phyloP scores from a whole-genome alignment of 768 basidiomycete species.

The Cantharellus anzutake region DNA sequence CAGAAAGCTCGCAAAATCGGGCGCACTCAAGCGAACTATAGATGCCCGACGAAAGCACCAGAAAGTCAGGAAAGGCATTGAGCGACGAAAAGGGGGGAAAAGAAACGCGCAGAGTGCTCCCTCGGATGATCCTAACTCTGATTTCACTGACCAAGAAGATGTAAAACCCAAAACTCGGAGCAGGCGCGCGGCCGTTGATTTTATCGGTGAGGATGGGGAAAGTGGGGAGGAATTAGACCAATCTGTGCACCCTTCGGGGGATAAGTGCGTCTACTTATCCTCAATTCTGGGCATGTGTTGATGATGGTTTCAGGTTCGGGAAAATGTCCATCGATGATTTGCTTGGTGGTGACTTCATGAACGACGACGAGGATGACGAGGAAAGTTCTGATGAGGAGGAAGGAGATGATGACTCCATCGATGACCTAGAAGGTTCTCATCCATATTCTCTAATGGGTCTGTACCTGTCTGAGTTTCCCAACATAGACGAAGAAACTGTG shows the following conservation, averaged over 20 bases:
- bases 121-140: too few species aligned
- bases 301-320: constrained; percentile 19
- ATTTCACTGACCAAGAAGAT: constrained; percentile 11
- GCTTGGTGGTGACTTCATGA: constrained; percentile 55
- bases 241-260: constrained; percentile 4
- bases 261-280: constrained; percentile 8
- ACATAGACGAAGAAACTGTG: constrained; percentile 43
- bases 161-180: constrained; percentile 11
- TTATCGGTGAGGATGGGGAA: constrained; percentile 15
- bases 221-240: constrained; percentile 1
- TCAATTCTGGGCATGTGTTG: not conserved
- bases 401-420: constrained; percentile 55
- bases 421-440: constrained; percentile 47
- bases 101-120: too few species aligned
- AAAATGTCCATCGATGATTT: constrained; percentile 63
- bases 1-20: constrained; percentile 75
- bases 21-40: constrained; percentile 75
- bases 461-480: not conserved
- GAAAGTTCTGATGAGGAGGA: constrained; percentile 28
- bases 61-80: constrained; percentile 49
- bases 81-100: constrained; percentile 28
- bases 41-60: constrained; percentile 67
- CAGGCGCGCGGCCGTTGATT: constrained; percentile 12
- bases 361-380: constrained; percentile 28
- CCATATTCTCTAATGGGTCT: not conserved